Evolutionary conservation across 306 rosid species (phyloP).

Genomic region (Sesbania bispinosa): DNA sequence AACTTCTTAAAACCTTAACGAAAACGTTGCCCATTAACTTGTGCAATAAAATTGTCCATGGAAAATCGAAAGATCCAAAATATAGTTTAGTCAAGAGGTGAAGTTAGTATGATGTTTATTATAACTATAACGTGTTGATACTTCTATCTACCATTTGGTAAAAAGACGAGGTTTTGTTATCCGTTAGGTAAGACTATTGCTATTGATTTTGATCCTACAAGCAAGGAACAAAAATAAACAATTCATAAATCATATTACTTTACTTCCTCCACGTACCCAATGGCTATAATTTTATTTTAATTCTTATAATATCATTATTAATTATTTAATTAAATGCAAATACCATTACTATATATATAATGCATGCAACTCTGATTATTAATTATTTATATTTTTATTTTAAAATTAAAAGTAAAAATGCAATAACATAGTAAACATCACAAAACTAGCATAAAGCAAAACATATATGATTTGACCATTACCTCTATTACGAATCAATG

Average conservation of each 20-base stretch:
- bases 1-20: conserved; percentile 7
- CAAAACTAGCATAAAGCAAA: no score
- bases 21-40: background rate
- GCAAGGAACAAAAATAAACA: conserved; percentile 12
- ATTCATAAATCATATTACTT: background rate
- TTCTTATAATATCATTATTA: background rate
- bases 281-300: background rate
- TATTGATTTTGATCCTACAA: conserved; percentile 11
- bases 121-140: conserved; percentile 2
- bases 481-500: no score
- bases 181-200: conserved; percentile 31
- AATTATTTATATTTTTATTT: background rate
- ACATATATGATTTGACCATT: no score
- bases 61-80: background rate
- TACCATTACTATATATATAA: background rate
- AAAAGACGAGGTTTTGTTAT: conserved; percentile 19
- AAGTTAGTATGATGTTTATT: background rate
- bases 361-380: background rate
- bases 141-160: conserved; percentile 29
- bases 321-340: background rate
- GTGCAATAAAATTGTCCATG: conserved; percentile 12
- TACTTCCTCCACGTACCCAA: background rate
- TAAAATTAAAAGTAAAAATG: no score
- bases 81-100: conserved; percentile 9
- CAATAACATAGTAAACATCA: no score